Percentiles rank a stretch among this genome's conserved stretches.
phyloP scores from a whole-genome alignment of 768 basidiomycete species.

The Leccinum obscurum region DNA sequence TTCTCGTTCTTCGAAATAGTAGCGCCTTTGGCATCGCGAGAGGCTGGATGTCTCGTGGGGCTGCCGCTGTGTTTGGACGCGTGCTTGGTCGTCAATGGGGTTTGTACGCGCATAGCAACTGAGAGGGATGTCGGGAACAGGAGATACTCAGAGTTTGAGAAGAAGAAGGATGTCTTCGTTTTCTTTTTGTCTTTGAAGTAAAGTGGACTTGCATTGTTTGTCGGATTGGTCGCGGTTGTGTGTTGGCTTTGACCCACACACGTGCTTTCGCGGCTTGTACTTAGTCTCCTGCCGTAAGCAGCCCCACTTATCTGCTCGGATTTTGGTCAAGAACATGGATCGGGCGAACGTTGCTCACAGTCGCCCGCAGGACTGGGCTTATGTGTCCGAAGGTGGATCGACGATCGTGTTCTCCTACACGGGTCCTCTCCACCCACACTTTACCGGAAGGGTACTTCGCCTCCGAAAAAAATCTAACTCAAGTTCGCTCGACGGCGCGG shows the following conservation, averaged over 20 bases:
- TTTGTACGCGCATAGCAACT: conserved; percentile 20
- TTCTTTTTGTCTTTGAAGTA: neutral
- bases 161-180: neutral
- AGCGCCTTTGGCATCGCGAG: conserved; percentile 8
- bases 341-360: conserved; percentile 25
- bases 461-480: conserved; percentile 58
- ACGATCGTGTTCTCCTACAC: conserved; percentile 85
- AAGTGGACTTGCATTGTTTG: conserved; percentile 21
- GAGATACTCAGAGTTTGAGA: neutral
- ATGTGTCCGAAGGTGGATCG: conserved; percentile 91
- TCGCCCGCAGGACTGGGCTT: conserved; percentile 66
- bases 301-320: too few relatives aligned
- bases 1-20: conserved; percentile 7
- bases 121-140: neutral
- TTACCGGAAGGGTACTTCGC: conserved; percentile 70
- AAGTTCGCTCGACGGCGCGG: conserved; percentile 16
- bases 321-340: conserved; percentile 11
- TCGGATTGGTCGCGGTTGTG: conserved; percentile 6
- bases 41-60: conserved; percentile 13
- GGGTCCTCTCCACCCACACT: conserved; percentile 52
- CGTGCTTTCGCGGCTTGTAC: too few relatives aligned
- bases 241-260: neutral
- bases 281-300: too few relatives aligned
- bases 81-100: conserved; percentile 9
- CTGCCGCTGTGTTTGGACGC: conserved; percentile 1